phyloP scores from a whole-genome alignment of 2,329 filamentous ascomycete species.

The Colletotrichum coccodes region DNA sequence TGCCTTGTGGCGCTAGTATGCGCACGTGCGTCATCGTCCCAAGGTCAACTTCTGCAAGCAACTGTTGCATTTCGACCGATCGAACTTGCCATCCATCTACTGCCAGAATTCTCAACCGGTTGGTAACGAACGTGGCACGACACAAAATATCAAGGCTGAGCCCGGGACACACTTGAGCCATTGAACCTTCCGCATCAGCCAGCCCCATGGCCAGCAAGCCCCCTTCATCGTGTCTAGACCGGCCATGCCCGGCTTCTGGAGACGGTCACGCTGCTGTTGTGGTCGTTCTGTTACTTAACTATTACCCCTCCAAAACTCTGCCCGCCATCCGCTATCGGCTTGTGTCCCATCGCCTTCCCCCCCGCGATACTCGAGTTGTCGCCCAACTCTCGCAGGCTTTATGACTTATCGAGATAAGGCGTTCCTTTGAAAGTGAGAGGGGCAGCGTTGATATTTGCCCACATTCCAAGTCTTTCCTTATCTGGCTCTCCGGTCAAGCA shows the following conservation, averaged over 20 bases:
- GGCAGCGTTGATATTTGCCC: conserved; percentile 9
- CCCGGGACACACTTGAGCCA: background rate
- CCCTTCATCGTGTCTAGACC: conserved; percentile 13
- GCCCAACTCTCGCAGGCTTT: background rate
- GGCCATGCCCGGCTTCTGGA: conserved; percentile 20
- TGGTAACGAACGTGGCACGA: background rate
- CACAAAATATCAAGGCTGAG: background rate
- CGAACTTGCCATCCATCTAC: background rate
- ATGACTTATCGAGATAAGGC: conserved; percentile 15
- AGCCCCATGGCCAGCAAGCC: background rate
- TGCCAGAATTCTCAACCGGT: background rate
- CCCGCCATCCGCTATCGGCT: conserved; percentile 30
- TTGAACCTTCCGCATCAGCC: background rate
- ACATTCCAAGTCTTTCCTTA: conserved; percentile 26
- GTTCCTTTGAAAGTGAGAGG: background rate
- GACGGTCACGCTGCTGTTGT: conserved; percentile 20
- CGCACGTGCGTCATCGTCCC: conserved; percentile 28
- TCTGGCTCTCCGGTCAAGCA: background rate
- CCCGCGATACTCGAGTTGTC: conserved; percentile 7
- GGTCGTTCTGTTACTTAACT: conserved; percentile 34
- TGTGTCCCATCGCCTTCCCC: conserved; percentile 38
- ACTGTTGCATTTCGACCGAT: background rate
- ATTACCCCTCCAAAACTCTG: conserved; percentile 34
- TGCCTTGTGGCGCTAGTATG: background rate
- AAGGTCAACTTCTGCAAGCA: conserved; percentile 19